phyloP scores from a whole-genome alignment of 2,329 filamentous ascomycete genomes.

The Graphilbum fragrans region DNA sequence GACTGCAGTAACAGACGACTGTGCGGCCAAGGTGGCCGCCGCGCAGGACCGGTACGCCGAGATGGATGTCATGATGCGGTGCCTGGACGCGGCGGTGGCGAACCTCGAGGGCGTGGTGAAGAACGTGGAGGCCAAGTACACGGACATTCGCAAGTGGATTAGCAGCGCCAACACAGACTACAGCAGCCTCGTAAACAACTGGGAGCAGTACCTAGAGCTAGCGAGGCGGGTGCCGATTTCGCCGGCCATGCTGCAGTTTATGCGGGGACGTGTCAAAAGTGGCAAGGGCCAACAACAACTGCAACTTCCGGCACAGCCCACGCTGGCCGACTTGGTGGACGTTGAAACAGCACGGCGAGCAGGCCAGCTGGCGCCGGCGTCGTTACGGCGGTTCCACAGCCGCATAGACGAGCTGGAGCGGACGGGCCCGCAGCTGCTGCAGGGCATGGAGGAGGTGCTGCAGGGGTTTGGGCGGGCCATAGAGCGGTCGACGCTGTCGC shows the following conservation, averaged over 20 bases:
- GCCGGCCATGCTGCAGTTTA: constrained; percentile 52
- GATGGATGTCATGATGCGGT: constrained; percentile 65
- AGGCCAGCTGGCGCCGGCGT: constrained; percentile 48
- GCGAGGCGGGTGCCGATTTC: constrained; percentile 54
- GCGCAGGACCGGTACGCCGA: constrained; percentile 57
- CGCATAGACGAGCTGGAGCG: constrained; percentile 51
- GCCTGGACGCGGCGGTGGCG: constrained; percentile 71
- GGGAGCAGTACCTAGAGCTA: constrained; percentile 56
- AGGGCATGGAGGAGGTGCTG: constrained; percentile 48
- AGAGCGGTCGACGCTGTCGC: constrained; percentile 41
- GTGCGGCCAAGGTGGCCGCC: constrained; percentile 48
- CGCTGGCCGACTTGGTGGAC: constrained; percentile 67
- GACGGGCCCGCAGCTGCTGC: constrained; percentile 45
- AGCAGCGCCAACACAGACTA: constrained; percentile 57
- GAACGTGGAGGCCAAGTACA: constrained; percentile 58
- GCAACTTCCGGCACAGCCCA: constrained; percentile 16
- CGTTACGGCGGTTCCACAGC: constrained; percentile 45
- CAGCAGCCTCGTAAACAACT: constrained; percentile 46
- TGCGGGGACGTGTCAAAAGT: constrained; percentile 25
- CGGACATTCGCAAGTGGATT: constrained; percentile 60
- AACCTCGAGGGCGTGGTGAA: constrained; percentile 71
- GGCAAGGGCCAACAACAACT: constrained; percentile 21
- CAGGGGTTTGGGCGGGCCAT: constrained; percentile 49
- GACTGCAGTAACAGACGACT: constrained; percentile 54
- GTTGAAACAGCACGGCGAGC: constrained; percentile 60